Conservation (phyloP, 495 filamentous ascomycete species). For the Acidiella bohemica region DNA sequence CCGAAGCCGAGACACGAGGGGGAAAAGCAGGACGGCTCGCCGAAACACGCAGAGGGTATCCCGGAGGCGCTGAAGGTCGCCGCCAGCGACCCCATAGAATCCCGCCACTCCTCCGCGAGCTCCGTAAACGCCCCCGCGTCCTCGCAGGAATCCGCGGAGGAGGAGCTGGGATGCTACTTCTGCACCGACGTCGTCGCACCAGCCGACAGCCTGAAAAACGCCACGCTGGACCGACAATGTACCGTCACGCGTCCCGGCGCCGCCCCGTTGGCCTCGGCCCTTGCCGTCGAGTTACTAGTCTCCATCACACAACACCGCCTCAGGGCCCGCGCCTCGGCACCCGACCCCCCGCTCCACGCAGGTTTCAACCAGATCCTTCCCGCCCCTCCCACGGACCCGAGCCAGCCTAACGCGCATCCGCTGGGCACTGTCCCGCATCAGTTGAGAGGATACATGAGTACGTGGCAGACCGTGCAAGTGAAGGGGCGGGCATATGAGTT, state of each 20-base stretch:
- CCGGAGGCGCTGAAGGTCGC: slow-evolving; percentile 5
- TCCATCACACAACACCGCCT: slow-evolving; percentile 77
- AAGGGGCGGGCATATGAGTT: slow-evolving; percentile 72
- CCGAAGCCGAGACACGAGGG: not conserved
- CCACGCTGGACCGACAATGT: slow-evolving; percentile 94
- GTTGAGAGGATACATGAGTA: slow-evolving; percentile 81
- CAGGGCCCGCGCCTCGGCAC: slow-evolving; percentile 44
- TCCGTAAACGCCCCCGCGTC: not conserved
- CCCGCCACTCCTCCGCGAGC: slow-evolving; percentile 9
- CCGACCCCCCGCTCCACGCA: slow-evolving; percentile 31
- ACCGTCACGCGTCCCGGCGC: slow-evolving; percentile 91
- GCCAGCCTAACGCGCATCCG: slow-evolving; percentile 43
- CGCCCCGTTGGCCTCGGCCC: slow-evolving; percentile 78
- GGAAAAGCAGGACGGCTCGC: slow-evolving; percentile 13
- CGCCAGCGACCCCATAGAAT: slow-evolving; percentile 9
- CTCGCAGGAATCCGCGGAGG: slow-evolving; percentile 21
- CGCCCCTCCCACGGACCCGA: slow-evolving; percentile 22
- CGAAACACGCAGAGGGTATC: not conserved
- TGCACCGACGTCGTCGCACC: slow-evolving; percentile 97
- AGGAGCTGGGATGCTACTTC: slow-evolving; percentile 87
- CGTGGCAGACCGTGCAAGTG: slow-evolving; percentile 70
- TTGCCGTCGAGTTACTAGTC: slow-evolving; percentile 81
- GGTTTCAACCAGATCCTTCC: slow-evolving; percentile 18
- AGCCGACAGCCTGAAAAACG: slow-evolving; percentile 41
- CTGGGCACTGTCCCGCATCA: slow-evolving; percentile 85